Evolutionary conservation across 2,329 filamentous ascomycete species (phyloP).

Genomic region (Fusarium illudens): DNA sequence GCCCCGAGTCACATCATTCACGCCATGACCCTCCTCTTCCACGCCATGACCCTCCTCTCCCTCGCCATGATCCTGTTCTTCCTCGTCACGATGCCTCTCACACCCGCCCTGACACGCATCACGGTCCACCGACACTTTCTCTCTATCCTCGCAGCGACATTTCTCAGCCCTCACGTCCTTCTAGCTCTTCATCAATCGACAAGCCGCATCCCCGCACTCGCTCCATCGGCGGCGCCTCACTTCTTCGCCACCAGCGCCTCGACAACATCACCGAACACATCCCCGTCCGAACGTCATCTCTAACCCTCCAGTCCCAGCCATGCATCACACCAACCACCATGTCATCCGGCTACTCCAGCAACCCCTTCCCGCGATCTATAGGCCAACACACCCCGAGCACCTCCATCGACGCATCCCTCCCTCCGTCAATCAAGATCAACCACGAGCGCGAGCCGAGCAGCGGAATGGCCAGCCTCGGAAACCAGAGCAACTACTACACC

Average conservation of each 20-base stretch:
- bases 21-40: not conserved
- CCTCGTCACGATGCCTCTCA: not conserved
- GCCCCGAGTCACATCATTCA: not conserved
- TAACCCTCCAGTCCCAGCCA: conserved; percentile 50
- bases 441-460: conserved; percentile 20
- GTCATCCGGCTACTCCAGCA: conserved; percentile 50
- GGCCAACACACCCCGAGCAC: conserved; percentile 58
- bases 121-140: conserved; percentile 16
- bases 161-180: conserved; percentile 32
- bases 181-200: conserved; percentile 38
- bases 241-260: conserved; percentile 30
- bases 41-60: not conserved
- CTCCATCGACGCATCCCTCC: conserved; percentile 50
- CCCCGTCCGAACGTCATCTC: conserved; percentile 46
- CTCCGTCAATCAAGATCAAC: conserved; percentile 38
- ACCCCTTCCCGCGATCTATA: conserved; percentile 49
- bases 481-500: conserved; percentile 15
- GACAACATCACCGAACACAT: conserved; percentile 50
- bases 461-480: not conserved
- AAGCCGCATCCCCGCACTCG: conserved; percentile 33
- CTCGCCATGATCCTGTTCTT: not conserved
- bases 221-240: conserved; percentile 29
- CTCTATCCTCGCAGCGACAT: conserved; percentile 23
- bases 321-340: conserved; percentile 46
- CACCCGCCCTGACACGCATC: conserved; percentile 21